Evolutionary conservation across 176 grass and related monocot genomes (phyloP).

Genomic region (Rhynchospora tenuis): DNA sequence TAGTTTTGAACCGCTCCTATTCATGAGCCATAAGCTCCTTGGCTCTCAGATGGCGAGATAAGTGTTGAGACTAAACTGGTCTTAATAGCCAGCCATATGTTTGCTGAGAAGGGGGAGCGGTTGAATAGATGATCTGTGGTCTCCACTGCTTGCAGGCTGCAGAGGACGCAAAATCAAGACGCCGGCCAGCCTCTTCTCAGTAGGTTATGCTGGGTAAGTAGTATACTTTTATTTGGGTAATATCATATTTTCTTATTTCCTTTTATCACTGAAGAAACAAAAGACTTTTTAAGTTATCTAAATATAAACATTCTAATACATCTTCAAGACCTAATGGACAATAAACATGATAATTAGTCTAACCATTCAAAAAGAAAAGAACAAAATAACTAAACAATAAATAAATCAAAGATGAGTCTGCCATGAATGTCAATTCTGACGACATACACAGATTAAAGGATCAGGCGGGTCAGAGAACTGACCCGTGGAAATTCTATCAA

Average conservation of each 20-base stretch:
- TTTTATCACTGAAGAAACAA: neutral
- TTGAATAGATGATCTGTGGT: no score
- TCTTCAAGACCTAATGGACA: neutral
- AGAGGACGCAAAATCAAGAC: no score
- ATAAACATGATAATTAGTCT: conserved; percentile 36
- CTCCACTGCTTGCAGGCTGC: no score
- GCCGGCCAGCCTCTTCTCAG: no score
- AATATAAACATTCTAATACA: neutral
- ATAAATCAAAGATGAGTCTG: neutral
- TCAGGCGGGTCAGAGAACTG: conserved; percentile 10
- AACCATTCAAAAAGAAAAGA: conserved; percentile 33
- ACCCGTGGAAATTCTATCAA: conserved; percentile 26
- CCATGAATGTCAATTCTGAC: neutral
- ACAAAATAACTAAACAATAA: neutral
- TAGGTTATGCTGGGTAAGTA: no score
- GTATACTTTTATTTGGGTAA: no score
- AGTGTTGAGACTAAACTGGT: no score
- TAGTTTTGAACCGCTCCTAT: no score
- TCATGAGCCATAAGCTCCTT: no score
- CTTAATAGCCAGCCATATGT: no score
- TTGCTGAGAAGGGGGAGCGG: no score
- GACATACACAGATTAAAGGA: neutral
- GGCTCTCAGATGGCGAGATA: no score
- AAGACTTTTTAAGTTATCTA: neutral
- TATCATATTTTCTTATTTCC: neutral